Evolutionary conservation across 192 early-diverging fungal genomes (phyloP).

Genomic region (Kappamyces sp.): DNA sequence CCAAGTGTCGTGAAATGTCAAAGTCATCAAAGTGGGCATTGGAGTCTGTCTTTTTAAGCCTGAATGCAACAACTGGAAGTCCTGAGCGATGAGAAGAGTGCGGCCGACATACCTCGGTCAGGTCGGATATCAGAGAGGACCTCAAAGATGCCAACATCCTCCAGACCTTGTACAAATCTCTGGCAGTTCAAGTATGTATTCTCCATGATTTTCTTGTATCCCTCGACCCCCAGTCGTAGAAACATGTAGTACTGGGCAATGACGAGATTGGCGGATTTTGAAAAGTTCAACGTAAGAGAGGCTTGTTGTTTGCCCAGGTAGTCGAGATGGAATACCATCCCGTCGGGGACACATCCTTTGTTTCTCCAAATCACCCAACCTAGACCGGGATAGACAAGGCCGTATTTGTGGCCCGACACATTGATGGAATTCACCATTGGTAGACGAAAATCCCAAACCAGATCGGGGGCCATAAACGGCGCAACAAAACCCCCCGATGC

Average conservation of each 20-base stretch:
- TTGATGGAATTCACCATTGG: conserved; percentile 73
- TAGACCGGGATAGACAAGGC: conserved; percentile 74
- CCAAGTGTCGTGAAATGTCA: conserved; percentile 12
- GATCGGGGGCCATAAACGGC: conserved; percentile 69
- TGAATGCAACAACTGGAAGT: conserved; percentile 61
- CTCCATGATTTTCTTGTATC: conserved; percentile 66
- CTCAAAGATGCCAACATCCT: conserved; percentile 53
- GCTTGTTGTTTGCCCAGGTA: conserved; percentile 67
- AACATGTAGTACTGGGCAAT: conserved; percentile 83
- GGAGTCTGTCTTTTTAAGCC: conserved; percentile 38
- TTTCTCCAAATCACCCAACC: conserved; percentile 78
- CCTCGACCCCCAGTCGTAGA: conserved; percentile 61
- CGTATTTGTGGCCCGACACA: conserved; percentile 81
- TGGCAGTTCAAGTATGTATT: conserved; percentile 49
- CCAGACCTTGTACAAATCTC: conserved; percentile 48
- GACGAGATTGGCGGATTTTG: conserved; percentile 63
- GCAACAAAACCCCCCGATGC: conserved; percentile 84
- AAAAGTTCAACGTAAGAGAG: conserved; percentile 75
- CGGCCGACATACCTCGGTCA: conserved; percentile 39
- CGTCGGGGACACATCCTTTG: conserved; percentile 61
- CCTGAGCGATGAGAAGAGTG: conserved; percentile 26
- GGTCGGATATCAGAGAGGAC: conserved; percentile 62
- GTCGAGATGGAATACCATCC: conserved; percentile 68
- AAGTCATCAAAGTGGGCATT: conserved; percentile 14
- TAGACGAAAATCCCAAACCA: conserved; percentile 69